Conservation (phyloP, 2,329 filamentous ascomycete species). For the Hypomyces rosellus region DNA sequence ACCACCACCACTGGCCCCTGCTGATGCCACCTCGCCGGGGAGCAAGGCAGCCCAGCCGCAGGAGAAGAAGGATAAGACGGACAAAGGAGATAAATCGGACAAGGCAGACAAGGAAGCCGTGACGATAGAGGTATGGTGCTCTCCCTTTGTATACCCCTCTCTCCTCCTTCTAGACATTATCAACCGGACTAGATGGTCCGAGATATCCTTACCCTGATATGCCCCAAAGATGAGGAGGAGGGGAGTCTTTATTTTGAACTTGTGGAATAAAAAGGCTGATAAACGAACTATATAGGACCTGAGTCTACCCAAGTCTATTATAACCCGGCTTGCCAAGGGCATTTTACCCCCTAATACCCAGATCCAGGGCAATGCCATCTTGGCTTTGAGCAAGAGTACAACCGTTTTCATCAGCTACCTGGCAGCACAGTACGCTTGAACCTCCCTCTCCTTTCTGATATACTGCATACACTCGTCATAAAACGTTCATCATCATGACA, state of each 20-base stretch:
- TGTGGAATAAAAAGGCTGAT: not conserved
- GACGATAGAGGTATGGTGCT: constrained; percentile 45
- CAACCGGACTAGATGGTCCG: too few species aligned
- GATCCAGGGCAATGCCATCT: constrained; percentile 74
- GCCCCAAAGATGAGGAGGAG: not conserved
- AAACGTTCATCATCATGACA: not conserved
- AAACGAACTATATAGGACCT: constrained; percentile 50
- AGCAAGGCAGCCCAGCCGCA: constrained; percentile 17
- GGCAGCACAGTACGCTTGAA: constrained; percentile 57
- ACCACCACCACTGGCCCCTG: constrained; percentile 11
- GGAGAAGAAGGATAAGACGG: constrained; percentile 30
- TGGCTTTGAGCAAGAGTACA: constrained; percentile 74
- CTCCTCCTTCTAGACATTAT: not conserved
- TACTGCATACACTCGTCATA: too few species aligned
- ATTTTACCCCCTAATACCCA: constrained; percentile 75
- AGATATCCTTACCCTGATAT: not conserved
- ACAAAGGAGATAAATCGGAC: constrained; percentile 29
- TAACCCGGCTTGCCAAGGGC: constrained; percentile 72
- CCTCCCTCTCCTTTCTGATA: not conserved
- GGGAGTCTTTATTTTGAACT: too few species aligned
- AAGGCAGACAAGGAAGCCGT: constrained; percentile 25
- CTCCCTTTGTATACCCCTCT: not conserved
- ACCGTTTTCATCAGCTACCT: constrained; percentile 81
- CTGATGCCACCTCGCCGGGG: constrained; percentile 19
- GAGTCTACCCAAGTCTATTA: constrained; percentile 72